phyloP scores from a whole-genome alignment of 2,329 filamentous ascomycete genomes.

The Paraconiothyrium sp. region DNA sequence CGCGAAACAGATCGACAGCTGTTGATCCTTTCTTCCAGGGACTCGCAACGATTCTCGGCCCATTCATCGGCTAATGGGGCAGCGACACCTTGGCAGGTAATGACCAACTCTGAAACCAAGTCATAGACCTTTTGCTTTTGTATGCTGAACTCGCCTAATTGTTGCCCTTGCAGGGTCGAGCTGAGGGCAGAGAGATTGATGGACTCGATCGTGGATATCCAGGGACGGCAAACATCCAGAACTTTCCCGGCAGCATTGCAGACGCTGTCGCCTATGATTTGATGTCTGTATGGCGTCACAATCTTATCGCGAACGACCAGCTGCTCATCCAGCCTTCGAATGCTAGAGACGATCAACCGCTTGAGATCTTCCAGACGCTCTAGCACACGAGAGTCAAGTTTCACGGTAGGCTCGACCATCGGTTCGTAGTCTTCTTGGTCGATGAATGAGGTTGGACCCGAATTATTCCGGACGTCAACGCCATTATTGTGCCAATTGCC shows the following conservation, averaged over 20 bases:
- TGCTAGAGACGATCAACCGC: slow-evolving; percentile 82
- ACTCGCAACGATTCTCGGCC: slow-evolving; percentile 89
- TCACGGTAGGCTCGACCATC: slow-evolving; percentile 73
- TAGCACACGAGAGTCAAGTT: slow-evolving; percentile 79
- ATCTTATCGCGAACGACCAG: slow-evolving; percentile 82
- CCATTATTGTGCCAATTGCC: slow-evolving; percentile 85
- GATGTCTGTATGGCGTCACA: slow-evolving; percentile 79
- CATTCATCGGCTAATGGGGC: slow-evolving; percentile 94
- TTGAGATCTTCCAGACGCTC: slow-evolving; percentile 88
- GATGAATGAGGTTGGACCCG: slow-evolving; percentile 74
- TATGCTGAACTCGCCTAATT: slow-evolving; percentile 84
- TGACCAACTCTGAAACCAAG: slow-evolving; percentile 85
- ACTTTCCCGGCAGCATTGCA: slow-evolving; percentile 82
- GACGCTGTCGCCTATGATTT: slow-evolving; percentile 81
- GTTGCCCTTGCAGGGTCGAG: slow-evolving; percentile 81
- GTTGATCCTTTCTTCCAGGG: slow-evolving; percentile 84
- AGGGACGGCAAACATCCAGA: slow-evolving; percentile 87
- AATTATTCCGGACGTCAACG: slow-evolving; percentile 71
- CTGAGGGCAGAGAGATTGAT: slow-evolving; percentile 85
- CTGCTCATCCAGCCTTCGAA: slow-evolving; percentile 87
- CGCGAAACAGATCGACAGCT: slow-evolving; percentile 80
- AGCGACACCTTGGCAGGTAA: slow-evolving; percentile 90
- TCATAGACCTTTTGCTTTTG: slow-evolving; percentile 97
- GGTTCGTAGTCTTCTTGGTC: slow-evolving; percentile 86
- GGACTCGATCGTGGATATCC: slow-evolving; percentile 89